Conservation (phyloP, 2,329 filamentous ascomycete species). For the Xylaria arbuscula region DNA sequence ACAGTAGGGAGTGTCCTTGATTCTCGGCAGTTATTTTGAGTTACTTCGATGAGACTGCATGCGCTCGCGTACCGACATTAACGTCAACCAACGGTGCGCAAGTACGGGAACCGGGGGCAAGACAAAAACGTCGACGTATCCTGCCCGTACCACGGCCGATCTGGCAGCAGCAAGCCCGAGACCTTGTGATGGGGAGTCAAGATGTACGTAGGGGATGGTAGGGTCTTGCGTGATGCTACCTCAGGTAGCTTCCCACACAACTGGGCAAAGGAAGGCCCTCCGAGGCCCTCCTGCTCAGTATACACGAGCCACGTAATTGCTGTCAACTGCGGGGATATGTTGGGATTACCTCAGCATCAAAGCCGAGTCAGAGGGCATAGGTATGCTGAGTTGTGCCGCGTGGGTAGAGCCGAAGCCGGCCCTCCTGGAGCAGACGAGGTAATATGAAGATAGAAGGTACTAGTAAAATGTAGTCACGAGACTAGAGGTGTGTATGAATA, state of each 20-base stretch:
- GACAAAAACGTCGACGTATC: not conserved
- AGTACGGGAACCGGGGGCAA: not conserved
- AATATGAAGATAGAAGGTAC: not conserved
- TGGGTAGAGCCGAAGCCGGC: conserved; percentile 6
- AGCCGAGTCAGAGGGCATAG: conserved; percentile 2
- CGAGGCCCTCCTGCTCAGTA: not conserved
- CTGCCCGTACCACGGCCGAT: conserved; percentile 6
- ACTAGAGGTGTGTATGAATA: conserved; percentile 13
- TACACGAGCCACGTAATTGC: conserved; percentile 15
- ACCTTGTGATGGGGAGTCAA: conserved; percentile 4
- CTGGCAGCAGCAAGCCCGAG: not conserved
- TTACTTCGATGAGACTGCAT: conserved; percentile 5
- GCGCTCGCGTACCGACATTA: not conserved
- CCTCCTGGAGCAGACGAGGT: not conserved
- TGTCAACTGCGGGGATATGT: not conserved
- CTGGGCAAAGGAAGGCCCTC: not conserved
- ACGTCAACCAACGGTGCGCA: not conserved
- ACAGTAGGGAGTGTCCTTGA: not conserved
- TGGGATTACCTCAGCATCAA: conserved; percentile 12
- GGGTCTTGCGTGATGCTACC: conserved; percentile 11
- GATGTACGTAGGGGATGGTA: conserved; percentile 3
- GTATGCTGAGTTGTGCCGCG: not conserved
- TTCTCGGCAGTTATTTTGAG: conserved; percentile 7
- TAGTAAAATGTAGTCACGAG: conserved; percentile 1
- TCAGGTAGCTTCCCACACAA: not conserved